A percentile compares a stretch with the other conserved stretches of the same genome.
Conservation (phyloP, 1,139 yeast genomes). For the Diutina catenulata region DNA sequence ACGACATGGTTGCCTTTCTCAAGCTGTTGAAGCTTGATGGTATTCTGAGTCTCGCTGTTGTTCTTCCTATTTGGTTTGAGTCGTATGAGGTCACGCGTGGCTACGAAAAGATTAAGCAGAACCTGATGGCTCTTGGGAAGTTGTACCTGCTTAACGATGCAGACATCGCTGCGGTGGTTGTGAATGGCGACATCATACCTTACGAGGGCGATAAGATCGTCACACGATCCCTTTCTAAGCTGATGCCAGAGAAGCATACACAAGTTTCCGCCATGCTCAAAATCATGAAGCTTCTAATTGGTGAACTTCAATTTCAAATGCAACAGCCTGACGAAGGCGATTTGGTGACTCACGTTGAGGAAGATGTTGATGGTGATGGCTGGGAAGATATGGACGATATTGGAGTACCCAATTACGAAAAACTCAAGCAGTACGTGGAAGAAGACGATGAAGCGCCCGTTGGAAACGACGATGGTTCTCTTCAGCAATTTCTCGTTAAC, state of each 20-base stretch:
- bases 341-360: slow-evolving; percentile 23
- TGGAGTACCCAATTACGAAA: slow-evolving; percentile 50
- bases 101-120: slow-evolving; percentile 57
- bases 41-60: slow-evolving; percentile 27
- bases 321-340: slow-evolving; percentile 33
- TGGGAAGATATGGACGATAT: slow-evolving; percentile 78
- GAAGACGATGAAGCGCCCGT: slow-evolving; percentile 25
- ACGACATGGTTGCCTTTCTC: slow-evolving; percentile 5
- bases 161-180: slow-evolving; percentile 38
- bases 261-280: slow-evolving; percentile 60
- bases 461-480: slow-evolving; percentile 26
- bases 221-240: slow-evolving; percentile 74
- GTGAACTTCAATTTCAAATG: slow-evolving; percentile 56
- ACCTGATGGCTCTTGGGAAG: slow-evolving; percentile 58
- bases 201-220: slow-evolving; percentile 51
- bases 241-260: slow-evolving; percentile 52
- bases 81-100: slow-evolving; percentile 78
- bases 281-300: slow-evolving; percentile 56
- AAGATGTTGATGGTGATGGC: slow-evolving; percentile 41
- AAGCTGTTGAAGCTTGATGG: slow-evolving; percentile 28
- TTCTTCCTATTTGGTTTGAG: slow-evolving; percentile 70
- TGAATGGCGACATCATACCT: slow-evolving; percentile 70
- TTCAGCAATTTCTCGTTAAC: slow-evolving; percentile 34
- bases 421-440: slow-evolving; percentile 40
- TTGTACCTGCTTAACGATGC: slow-evolving; percentile 49